Evolutionary conservation across 2,329 filamentous ascomycete species (phyloP).

Genomic region (Chalaropsis thielavioides): DNA sequence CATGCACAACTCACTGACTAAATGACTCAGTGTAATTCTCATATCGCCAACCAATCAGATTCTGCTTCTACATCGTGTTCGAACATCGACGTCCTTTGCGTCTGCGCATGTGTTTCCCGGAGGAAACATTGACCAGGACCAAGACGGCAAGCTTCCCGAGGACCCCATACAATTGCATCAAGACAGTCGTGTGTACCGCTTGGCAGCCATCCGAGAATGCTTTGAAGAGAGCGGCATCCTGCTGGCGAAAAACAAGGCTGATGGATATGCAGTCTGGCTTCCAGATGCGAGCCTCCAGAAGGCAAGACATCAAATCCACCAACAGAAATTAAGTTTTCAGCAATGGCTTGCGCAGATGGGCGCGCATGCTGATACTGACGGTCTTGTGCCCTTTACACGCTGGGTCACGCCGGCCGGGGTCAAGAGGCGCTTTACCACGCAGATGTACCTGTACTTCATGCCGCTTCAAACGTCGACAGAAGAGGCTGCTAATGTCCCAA

Average conservation of each 20-base stretch:
- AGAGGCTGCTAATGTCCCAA: conserved; percentile 41
- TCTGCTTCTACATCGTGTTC: conserved; percentile 72
- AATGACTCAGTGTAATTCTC: conserved; percentile 47
- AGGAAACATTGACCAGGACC: conserved; percentile 61
- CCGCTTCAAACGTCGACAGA: conserved; percentile 36
- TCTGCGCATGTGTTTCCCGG: conserved; percentile 94
- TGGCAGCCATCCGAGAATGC: conserved; percentile 75
- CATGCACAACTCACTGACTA: background rate
- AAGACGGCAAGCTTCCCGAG: conserved; percentile 50
- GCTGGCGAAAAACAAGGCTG: conserved; percentile 36
- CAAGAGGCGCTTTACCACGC: conserved; percentile 72
- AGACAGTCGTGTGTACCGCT: conserved; percentile 60
- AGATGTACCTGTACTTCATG: conserved; percentile 93
- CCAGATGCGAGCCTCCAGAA: conserved; percentile 44
- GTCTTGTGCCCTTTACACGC: conserved; percentile 67
- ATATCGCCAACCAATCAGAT: conserved; percentile 79
- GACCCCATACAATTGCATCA: conserved; percentile 45
- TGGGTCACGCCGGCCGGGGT: conserved; percentile 73
- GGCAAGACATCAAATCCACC: conserved; percentile 56
- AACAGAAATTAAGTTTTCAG: conserved; percentile 47
- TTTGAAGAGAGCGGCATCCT: conserved; percentile 93
- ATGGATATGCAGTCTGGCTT: conserved; percentile 46
- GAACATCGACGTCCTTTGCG: conserved; percentile 69
- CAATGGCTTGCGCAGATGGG: conserved; percentile 47
- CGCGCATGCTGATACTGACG: conserved; percentile 43